Evolutionary conservation across 306 rosid species (phyloP), one percentile per base, ranked within the genome.

Genomic region (Ormosia emarginata): DNA sequence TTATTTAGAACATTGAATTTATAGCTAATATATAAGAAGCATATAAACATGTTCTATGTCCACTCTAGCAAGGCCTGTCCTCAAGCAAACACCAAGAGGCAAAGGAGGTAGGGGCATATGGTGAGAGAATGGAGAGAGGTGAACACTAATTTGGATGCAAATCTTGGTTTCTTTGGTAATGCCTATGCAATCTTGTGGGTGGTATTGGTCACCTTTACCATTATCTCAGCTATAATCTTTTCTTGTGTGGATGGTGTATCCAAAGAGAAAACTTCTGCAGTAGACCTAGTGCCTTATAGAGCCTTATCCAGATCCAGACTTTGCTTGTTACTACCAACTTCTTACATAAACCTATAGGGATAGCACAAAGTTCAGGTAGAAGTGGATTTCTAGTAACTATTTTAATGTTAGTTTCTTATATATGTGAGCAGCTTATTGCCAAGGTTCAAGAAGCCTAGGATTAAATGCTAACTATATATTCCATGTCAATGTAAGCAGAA

Each of bases 221-320:
- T 92, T 14, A 34, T 91, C 49, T 84, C 94, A 18, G 74, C 86
- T 39, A 41, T 87, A 40, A 84, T 91, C n/a, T 91, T 89, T 84
- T 88, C 92, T 59, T 93, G 92, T 37, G 85, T 93, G 2, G 91
- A 86, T 62, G 92, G 94, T 76, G 86, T 58, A 4, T 80, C 92
- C 67, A 91, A 90, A 71, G 92, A 87, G 49, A 89, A 85, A 64
- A 57, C 55, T 55, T 82, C 89, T 63, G 73, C 86, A 7, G 71
- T 87, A 12, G 89, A 91, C 63, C 55, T 87, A 5, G 91, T 86
- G 47, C 67, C 79, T 43, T 78, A 86, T 62, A 91, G 92, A 3
- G 90, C n/a, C n/a, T n/a, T n/a, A n/a, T n/a, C 83, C 15, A 94
- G 81, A 36, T 91, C 94, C 9, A 89, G 2, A 39, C 4, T 49